phyloP scores from a whole-genome alignment of 768 basidiomycete genomes.

The Boletales sp. region DNA sequence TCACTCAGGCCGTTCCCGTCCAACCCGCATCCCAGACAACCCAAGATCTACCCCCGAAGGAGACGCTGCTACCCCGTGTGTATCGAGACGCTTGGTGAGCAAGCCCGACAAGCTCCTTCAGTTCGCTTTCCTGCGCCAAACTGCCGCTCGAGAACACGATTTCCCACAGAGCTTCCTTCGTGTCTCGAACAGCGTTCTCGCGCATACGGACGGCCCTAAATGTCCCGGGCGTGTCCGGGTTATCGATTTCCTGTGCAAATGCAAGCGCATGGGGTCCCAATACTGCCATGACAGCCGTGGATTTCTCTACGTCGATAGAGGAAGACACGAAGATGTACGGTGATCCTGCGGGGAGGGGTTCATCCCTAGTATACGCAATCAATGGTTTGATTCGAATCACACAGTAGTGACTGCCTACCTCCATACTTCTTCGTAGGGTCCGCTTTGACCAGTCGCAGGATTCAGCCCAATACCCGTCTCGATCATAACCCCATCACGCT shows the following conservation, averaged over 20 bases:
- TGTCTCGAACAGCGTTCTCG: neutral
- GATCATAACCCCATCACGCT: conserved; percentile 20
- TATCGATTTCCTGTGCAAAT: conserved; percentile 12
- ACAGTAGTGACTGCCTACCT: conserved; percentile 3
- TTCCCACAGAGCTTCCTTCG: conserved; percentile 1
- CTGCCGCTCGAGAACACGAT: conserved; percentile 14
- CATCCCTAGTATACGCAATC: conserved; percentile 14
- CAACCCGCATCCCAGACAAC: conserved; percentile 19
- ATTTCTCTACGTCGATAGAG: conserved; percentile 5
- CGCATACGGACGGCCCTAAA: conserved; percentile 20
- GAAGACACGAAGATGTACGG: conserved; percentile 22
- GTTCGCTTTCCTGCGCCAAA: conserved; percentile 8
- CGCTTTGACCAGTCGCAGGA: conserved; percentile 17
- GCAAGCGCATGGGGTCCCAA: conserved; percentile 23
- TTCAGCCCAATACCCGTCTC: conserved; percentile 23
- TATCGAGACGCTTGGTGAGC: neutral
- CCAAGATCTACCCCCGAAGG: conserved; percentile 15
- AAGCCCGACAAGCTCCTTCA: conserved; percentile 12
- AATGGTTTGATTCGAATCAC: too few species aligned
- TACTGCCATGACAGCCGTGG: conserved; percentile 22
- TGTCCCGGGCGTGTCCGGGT: neutral
- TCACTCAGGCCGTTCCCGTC: neutral
- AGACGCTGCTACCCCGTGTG: neutral
- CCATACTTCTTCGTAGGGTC: conserved; percentile 23
- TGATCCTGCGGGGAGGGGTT: conserved; percentile 8